These are phyloP conservation scores for Monosporascus ibericus DNA, from an alignment of 2,329 filamentous ascomycete genomes.

Conservation along the genomic window DNA sequence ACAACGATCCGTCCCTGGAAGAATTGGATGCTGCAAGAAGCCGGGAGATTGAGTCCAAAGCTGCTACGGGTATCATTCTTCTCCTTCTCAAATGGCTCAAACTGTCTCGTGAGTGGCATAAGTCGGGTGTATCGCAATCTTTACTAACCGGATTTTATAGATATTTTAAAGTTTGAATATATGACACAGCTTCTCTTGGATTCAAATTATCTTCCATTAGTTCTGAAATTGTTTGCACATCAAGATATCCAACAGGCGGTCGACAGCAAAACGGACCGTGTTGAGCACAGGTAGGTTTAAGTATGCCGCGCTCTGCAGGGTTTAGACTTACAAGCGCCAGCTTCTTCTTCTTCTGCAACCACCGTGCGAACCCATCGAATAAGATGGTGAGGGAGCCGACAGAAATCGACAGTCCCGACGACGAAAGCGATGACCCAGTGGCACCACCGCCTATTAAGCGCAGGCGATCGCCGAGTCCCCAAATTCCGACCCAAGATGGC, in stretches of 20 bases:
- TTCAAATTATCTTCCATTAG: conserved; percentile 88
- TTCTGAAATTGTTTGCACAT: conserved; percentile 88
- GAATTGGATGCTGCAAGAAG: conserved; percentile 77
- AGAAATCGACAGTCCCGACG: conserved; percentile 30
- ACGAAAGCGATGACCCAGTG: conserved; percentile 68
- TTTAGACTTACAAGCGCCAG: conserved; percentile 35
- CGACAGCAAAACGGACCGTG: conserved; percentile 75
- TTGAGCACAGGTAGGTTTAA: conserved; percentile 66
- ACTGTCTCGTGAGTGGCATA: conserved; percentile 68
- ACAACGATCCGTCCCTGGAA: conserved; percentile 53
- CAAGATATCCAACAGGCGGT: conserved; percentile 90
- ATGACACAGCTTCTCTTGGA: conserved; percentile 88
- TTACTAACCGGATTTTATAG: conserved; percentile 36
- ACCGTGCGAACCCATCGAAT: conserved; percentile 22
- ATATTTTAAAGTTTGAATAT: conserved; percentile 94
- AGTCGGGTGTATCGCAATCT: background rate
- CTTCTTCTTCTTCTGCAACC: conserved; percentile 87
- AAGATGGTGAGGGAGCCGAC: conserved; percentile 20
- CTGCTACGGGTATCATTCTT: conserved; percentile 81
- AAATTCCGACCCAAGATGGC: conserved; percentile 18
- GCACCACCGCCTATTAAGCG: conserved; percentile 76
- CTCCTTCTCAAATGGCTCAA: conserved; percentile 96
- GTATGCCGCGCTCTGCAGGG: background rate
- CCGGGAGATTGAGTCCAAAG: conserved; percentile 85
- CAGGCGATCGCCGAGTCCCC: conserved; percentile 37